Evolutionary conservation across 164 flowering plant species (phyloP).

Genomic region (Aristolochia fimbriata): DNA sequence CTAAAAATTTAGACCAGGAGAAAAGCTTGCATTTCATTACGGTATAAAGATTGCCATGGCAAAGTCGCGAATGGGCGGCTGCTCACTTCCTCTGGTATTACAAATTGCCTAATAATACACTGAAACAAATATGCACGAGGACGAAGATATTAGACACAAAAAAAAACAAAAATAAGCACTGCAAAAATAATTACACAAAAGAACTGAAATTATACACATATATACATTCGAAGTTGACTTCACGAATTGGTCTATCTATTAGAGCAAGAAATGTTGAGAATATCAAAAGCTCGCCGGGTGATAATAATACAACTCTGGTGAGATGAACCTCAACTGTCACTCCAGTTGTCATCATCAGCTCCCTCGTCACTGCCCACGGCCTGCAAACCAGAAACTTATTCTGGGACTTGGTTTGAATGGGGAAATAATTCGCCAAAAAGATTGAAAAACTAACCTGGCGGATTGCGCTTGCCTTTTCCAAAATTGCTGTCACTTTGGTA

Average conservation of each 20-base stretch:
- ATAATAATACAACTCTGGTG: background rate
- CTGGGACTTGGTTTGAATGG: background rate
- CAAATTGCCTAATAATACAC: no score
- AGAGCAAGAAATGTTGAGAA: background rate
- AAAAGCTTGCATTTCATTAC: background rate
- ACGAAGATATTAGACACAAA: background rate
- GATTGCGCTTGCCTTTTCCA: conserved; percentile 87
- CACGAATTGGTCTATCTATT: background rate
- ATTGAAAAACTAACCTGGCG: conserved; percentile 57
- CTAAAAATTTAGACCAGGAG: background rate
- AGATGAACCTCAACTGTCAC: conserved; percentile 39
- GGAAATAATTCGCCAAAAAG: background rate
- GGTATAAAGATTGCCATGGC: background rate
- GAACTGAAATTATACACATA: conserved; percentile 24
- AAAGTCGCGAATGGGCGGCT: background rate
- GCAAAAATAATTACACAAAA: conserved; percentile 21
- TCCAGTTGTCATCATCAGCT: conserved; percentile 71
- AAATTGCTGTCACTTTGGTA: conserved; percentile 56
- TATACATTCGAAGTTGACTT: background rate
- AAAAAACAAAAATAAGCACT: conserved; percentile 4
- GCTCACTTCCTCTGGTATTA: no score
- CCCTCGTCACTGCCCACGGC: conserved; percentile 72
- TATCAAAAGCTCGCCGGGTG: background rate
- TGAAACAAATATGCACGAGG: no score
- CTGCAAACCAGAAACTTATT: conserved; percentile 23